A percentile compares a stretch with the other conserved stretches of the same genome.
phyloP scores from a whole-genome alignment of 768 basidiomycete genomes.

The Boletus rex-veris region DNA sequence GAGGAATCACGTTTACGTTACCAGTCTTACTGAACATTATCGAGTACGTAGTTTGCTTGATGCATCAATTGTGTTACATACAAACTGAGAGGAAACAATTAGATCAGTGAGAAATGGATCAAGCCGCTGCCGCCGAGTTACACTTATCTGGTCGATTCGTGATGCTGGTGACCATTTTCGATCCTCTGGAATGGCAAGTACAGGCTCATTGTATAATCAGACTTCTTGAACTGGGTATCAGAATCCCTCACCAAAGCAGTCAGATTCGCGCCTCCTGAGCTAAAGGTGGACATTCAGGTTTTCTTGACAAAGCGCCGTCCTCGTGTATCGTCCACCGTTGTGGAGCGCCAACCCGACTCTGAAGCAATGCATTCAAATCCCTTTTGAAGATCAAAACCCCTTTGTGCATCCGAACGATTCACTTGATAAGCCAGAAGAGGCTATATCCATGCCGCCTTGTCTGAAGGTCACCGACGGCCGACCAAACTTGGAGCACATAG shows the following conservation, averaged over 20 bases:
- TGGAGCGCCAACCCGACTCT: conserved; percentile 4
- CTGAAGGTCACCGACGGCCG: conserved; percentile 35
- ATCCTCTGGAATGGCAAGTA: neutral
- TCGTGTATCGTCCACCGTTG: neutral
- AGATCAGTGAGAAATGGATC: conserved; percentile 16
- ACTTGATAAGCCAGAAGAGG: neutral
- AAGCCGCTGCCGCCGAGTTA: conserved; percentile 30
- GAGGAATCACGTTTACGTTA: conserved; percentile 47
- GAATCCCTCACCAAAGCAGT: conserved; percentile 13
- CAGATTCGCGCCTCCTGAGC: conserved; percentile 11
- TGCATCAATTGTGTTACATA: neutral
- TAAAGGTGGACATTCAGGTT: conserved; percentile 16
- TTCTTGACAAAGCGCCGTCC: conserved; percentile 8
- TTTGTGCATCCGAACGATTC: neutral
- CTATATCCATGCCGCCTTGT: neutral
- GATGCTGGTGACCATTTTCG: conserved; percentile 30
- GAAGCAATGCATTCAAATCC: neutral
- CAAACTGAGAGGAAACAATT: neutral
- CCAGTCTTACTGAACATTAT: conserved; percentile 44
- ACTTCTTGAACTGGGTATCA: conserved; percentile 11
- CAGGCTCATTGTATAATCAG: neutral
- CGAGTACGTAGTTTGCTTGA: conserved; percentile 28
- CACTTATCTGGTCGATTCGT: conserved; percentile 44
- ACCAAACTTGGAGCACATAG: conserved; percentile 37
- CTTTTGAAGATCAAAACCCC: neutral